These are phyloP conservation scores for Stachybotrys chlorohalonatus DNA, from an alignment of 2,329 filamentous ascomycete genomes.

Conservation along the genomic window DNA sequence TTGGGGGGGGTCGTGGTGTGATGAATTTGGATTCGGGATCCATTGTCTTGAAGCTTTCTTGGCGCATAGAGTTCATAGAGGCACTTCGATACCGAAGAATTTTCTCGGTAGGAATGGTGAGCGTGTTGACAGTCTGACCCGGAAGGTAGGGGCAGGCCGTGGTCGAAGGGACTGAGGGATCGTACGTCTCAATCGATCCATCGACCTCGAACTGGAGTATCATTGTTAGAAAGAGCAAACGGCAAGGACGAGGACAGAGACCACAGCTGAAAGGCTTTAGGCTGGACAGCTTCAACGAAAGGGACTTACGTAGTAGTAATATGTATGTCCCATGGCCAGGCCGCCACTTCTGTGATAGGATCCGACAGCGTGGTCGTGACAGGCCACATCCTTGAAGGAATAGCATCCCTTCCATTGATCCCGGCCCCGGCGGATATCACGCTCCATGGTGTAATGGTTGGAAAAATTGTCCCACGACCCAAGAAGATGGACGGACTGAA, in stretches of 20 bases:
- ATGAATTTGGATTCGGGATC: slow-evolving; percentile 69
- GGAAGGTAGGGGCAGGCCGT: slow-evolving; percentile 77
- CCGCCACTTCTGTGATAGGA: slow-evolving; percentile 56
- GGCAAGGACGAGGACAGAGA: slow-evolving; percentile 1
- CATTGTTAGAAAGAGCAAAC: slow-evolving; percentile 7
- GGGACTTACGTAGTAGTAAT: slow-evolving; percentile 84
- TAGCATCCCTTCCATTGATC: slow-evolving; percentile 84
- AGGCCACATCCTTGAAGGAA: slow-evolving; percentile 76
- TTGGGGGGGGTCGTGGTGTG: slow-evolving; percentile 52
- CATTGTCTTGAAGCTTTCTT: slow-evolving; percentile 60
- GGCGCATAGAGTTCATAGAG: slow-evolving; percentile 52
- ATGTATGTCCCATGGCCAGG: slow-evolving; percentile 84
- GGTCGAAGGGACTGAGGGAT: slow-evolving; percentile 63
- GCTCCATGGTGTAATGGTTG: slow-evolving; percentile 69
- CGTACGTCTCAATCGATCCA: slow-evolving; percentile 66
- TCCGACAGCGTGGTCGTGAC: slow-evolving; percentile 54
- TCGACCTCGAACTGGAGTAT: slow-evolving; percentile 68
- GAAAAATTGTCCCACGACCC: slow-evolving; percentile 96
- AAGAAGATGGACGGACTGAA: slow-evolving; percentile 66
- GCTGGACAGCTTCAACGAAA: background rate
- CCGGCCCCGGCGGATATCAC: slow-evolving; percentile 63
- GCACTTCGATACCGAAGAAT: slow-evolving; percentile 51
- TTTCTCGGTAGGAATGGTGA: slow-evolving; percentile 69
- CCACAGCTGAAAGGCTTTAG: background rate
- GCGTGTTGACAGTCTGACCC: slow-evolving; percentile 76